Base-by-base conservation (phyloP, 257 asterid species). In the Nicotiana benthamiana region DNA sequence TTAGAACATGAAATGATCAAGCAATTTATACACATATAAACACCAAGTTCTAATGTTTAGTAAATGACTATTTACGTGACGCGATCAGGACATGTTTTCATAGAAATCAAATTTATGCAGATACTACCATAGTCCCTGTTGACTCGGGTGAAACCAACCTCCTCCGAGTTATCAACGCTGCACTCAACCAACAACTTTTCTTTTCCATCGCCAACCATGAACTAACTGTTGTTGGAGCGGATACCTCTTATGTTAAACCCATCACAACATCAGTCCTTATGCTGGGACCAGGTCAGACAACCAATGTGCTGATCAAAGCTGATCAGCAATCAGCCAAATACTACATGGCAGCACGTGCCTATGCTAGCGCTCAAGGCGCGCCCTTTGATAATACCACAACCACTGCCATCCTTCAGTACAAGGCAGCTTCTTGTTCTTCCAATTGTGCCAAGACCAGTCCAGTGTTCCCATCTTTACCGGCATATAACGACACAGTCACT, bases 271-370 rank as follows among this genome's bases (percentile, higher is more conserved):
- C 93, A 1, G 93, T 93, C 54, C 79, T 94, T 83, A 92, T 94
- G 98, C 89, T 94, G 6, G 98, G 98, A 7, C 98, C 98, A 0
- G 97, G 98, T 22, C 97, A 94, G 75, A 94, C 98, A 26, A 94
- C 98, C 2, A 96, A 94, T 66, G 97, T 94, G 51, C 91, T 94
- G 0, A 84, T 94, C 84, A 91, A 88, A 0, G 88, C 92, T 11
- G 85, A 93, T 74, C 98, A 92, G 79, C 87, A 89, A 22, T 91
- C 97, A 0, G 82, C 87, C 53, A 78, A 82, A 26, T 94, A 94
- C 90, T 89, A 93, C 87, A 86, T 94, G 1, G 96, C 98, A 1
- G 95, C 94, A 32, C 92, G 94, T 3, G 97, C 98, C 76, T 94
- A 94, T 12, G 95, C 95, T 13, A 92, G 95, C 24, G 97, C 92